A percentile compares a stretch with the other conserved stretches of the same genome.
phyloP scores from a whole-genome alignment of 352 stramenopile genomes.

The Phytopythium vexans region DNA sequence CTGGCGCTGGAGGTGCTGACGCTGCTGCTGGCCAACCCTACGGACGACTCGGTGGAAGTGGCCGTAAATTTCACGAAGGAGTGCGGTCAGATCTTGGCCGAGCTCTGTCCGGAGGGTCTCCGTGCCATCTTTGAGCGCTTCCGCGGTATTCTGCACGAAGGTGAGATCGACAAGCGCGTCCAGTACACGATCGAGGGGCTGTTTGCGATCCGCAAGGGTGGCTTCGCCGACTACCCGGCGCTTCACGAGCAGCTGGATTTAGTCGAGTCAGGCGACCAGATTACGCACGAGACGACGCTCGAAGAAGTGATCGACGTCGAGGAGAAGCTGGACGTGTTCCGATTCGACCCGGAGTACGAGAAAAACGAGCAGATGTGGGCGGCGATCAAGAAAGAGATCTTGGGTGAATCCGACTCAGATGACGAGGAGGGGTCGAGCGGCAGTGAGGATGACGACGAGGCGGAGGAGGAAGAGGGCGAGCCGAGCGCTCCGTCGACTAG shows the following conservation, averaged over 20 bases:
- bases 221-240: constrained; percentile 94
- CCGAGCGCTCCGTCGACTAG: constrained; percentile 8
- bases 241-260: constrained; percentile 96
- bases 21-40: constrained; percentile 96
- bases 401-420: constrained; percentile 90
- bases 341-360: constrained; percentile 92
- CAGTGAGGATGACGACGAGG: constrained; percentile 54
- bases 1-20: constrained; percentile 97
- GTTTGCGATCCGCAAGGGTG: constrained; percentile 94
- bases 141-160: constrained; percentile 96
- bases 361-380: constrained; percentile 97
- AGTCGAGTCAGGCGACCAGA: constrained; percentile 98
- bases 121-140: constrained; percentile 98
- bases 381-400: constrained; percentile 95
- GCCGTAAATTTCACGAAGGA: constrained; percentile 98
- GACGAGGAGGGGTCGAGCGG: constrained; percentile 29
- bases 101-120: constrained; percentile 88
- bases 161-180: constrained; percentile 95
- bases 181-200: constrained; percentile 99
- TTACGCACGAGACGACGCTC: constrained; percentile 96
- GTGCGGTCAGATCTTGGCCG: constrained; percentile 86
- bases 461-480: constrained; percentile 38
- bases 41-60: constrained; percentile 98
- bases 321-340: constrained; percentile 96
- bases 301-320: constrained; percentile 96